Evolutionary conservation across 768 basidiomycete species (phyloP).

Genomic region (Leccinum broughii): DNA sequence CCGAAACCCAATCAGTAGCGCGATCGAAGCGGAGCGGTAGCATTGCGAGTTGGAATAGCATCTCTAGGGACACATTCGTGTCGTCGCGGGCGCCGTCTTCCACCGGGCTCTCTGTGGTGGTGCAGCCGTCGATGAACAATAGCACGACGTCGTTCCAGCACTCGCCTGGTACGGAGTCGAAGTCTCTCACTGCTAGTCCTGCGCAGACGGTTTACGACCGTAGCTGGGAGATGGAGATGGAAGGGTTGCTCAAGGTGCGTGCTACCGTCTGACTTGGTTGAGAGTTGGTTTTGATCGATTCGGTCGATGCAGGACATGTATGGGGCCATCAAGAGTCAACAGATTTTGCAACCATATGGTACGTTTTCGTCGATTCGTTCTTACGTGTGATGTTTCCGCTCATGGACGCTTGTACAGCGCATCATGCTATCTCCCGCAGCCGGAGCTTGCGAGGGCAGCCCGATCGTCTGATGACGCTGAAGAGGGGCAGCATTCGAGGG

Average conservation of each 20-base stretch:
- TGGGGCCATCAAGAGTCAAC: slow-evolving; percentile 84
- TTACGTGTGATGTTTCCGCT: slow-evolving; percentile 10
- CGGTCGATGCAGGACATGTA: slow-evolving; percentile 78
- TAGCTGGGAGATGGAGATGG: slow-evolving; percentile 86
- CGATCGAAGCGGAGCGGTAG: slow-evolving; percentile 80
- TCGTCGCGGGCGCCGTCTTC: slow-evolving; percentile 40
- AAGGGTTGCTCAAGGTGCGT: slow-evolving; percentile 76
- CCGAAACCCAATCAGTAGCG: slow-evolving; percentile 44
- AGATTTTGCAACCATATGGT: slow-evolving; percentile 81
- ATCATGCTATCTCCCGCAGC: slow-evolving; percentile 53
- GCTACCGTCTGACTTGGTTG: not conserved
- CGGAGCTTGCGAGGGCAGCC: slow-evolving; percentile 70
- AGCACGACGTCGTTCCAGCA: slow-evolving; percentile 67
- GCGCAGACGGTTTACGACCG: slow-evolving; percentile 54
- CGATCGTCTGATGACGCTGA: slow-evolving; percentile 74
- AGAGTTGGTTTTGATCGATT: slow-evolving; percentile 4
- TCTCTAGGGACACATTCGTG: slow-evolving; percentile 59
- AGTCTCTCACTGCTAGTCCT: slow-evolving; percentile 31
- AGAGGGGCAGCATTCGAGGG: slow-evolving; percentile 91
- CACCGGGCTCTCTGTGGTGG: slow-evolving; percentile 32
- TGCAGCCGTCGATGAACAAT: slow-evolving; percentile 48
- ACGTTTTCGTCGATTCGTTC: slow-evolving; percentile 18
- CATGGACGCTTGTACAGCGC: slow-evolving; percentile 37
- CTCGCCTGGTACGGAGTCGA: slow-evolving; percentile 44
- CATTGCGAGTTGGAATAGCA: slow-evolving; percentile 81